Evolutionary conservation across 805 yeast genomes (phyloP).

Genomic region (Danielia oregonensis): DNA sequence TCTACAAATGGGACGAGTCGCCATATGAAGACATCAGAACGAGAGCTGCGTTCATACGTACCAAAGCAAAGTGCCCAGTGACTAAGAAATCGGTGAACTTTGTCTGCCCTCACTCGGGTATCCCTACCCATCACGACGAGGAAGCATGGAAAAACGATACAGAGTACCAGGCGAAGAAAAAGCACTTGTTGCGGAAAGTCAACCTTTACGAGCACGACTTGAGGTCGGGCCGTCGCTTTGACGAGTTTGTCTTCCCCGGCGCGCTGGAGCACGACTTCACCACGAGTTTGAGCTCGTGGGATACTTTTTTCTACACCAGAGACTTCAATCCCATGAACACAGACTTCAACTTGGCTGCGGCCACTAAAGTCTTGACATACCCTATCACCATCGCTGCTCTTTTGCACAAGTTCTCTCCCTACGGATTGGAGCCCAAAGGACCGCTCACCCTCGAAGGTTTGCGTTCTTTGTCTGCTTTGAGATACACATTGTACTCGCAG

Average conservation of each 20-base stretch:
- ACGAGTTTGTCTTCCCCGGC: constrained; percentile 92
- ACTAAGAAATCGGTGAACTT: constrained; percentile 74
- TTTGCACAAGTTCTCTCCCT: constrained; percentile 83
- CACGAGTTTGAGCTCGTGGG: constrained; percentile 85
- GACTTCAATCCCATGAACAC: constrained; percentile 95
- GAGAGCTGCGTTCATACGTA: constrained; percentile 86
- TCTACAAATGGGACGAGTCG: constrained; percentile 83
- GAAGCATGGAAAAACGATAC: constrained; percentile 86
- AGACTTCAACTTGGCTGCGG: constrained; percentile 92
- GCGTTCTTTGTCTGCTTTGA: constrained; percentile 86
- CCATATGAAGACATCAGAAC: constrained; percentile 85
- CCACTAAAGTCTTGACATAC: constrained; percentile 89
- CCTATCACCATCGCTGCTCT: constrained; percentile 87
- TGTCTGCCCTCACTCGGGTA: constrained; percentile 91
- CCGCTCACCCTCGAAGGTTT: constrained; percentile 90
- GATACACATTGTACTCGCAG: constrained; percentile 82
- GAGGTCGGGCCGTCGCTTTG: constrained; percentile 89
- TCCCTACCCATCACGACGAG: constrained; percentile 90
- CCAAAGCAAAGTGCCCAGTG: constrained; percentile 87
- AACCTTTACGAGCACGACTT: constrained; percentile 93
- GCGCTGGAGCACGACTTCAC: constrained; percentile 69
- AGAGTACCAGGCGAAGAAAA: constrained; percentile 63
- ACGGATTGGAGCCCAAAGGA: constrained; percentile 75
- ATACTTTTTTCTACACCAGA: constrained; percentile 86
- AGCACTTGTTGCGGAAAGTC: constrained; percentile 73